A percentile compares a stretch with the other conserved stretches of the same genome.
phyloP scores from a whole-genome alignment of 83 land plant species.

The Larix sibirica region DNA sequence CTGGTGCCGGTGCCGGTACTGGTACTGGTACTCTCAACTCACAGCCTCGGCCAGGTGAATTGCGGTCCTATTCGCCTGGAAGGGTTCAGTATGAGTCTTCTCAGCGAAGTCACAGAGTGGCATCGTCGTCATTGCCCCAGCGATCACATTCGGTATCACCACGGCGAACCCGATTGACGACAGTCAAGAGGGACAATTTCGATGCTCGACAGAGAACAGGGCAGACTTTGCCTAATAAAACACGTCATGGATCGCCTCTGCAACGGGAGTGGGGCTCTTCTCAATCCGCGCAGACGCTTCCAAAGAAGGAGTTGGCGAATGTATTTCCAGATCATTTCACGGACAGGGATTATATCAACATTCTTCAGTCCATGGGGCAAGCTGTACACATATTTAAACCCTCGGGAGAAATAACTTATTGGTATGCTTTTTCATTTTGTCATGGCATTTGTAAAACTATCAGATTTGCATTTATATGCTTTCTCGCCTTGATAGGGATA shows the following conservation, averaged over 20 bases:
- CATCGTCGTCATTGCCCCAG: conserved; percentile 15
- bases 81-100: not conserved
- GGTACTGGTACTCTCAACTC: too few relatives aligned
- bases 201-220: conserved; percentile 26
- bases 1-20: not conserved
- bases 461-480: too few relatives aligned
- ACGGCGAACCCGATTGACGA: conserved; percentile 30
- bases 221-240: conserved; percentile 24
- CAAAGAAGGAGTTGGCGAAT: conserved; percentile 4
- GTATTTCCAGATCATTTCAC: conserved; percentile 36
- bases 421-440: conserved; percentile 38
- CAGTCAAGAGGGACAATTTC: conserved; percentile 9
- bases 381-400: conserved; percentile 71
- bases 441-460: not conserved
- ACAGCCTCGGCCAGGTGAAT: not conserved
- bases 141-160: conserved; percentile 73
- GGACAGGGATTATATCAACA: conserved; percentile 60
- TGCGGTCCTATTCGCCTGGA: not conserved
- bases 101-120: not conserved
- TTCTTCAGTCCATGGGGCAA: conserved; percentile 83
- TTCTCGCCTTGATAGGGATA: not conserved
- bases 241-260: conserved; percentile 56
- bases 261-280: conserved; percentile 48
- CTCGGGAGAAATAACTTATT: conserved; percentile 57
- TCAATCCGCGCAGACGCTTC: not conserved